These are phyloP conservation scores for Lentinula edodes DNA, from an alignment of 768 basidiomycete species.

Conservation along the genomic window DNA sequence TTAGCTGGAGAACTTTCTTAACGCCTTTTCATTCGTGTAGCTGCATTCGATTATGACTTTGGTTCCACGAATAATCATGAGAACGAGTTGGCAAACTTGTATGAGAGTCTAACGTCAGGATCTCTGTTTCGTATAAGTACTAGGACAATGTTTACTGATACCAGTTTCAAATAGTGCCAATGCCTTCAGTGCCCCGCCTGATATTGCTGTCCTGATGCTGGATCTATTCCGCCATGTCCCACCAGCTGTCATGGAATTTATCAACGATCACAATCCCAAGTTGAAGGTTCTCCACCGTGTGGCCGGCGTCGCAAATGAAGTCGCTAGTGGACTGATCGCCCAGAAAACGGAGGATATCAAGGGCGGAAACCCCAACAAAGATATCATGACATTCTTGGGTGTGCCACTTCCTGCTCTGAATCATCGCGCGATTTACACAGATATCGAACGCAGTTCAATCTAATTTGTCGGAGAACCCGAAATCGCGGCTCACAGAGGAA, in stretches of 20 bases:
- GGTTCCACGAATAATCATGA: slow-evolving; percentile 29
- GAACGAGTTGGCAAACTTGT: slow-evolving; percentile 31
- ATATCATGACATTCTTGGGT: slow-evolving; percentile 32
- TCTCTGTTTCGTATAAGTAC: not conserved
- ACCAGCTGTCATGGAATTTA: slow-evolving; percentile 15
- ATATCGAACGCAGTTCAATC: slow-evolving; percentile 8
- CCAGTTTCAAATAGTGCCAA: slow-evolving; percentile 10
- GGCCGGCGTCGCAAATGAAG: slow-evolving; percentile 1
- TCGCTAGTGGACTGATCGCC: not conserved
- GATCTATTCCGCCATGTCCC: slow-evolving; percentile 8
- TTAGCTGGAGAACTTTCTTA: not conserved
- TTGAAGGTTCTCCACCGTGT: not conserved
- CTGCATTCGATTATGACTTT: slow-evolving; percentile 37
- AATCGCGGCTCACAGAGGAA: slow-evolving; percentile 13
- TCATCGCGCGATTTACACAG: not conserved
- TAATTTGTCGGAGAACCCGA: slow-evolving; percentile 13
- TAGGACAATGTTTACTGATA: not conserved
- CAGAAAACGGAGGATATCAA: not conserved
- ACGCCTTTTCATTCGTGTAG: not conserved
- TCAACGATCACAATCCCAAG: slow-evolving; percentile 8
- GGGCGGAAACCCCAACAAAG: slow-evolving; percentile 11
- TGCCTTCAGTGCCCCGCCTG: slow-evolving; percentile 15
- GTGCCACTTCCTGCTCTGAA: not conserved
- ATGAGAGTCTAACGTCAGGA: slow-evolving; percentile 30
- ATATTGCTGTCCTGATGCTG: not conserved